Evolutionary conservation across 208 protist species (phyloP), one percentile per base, ranked within the genome.

Genomic region (Trypanosoma rangeli): DNA sequence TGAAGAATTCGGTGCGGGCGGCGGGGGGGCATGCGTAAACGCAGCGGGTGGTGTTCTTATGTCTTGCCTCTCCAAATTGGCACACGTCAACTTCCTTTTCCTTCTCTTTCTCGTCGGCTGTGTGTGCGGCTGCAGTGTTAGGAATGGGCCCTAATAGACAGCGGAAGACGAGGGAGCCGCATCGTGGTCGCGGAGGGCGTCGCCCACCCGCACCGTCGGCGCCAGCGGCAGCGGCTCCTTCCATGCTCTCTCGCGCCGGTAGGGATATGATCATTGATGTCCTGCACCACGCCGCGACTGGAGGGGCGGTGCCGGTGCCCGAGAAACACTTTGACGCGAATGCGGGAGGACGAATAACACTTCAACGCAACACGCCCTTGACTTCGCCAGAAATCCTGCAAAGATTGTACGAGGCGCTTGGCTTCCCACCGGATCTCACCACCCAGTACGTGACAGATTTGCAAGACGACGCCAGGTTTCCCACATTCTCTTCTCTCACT

Each of bases 251-350:
- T 50, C 80, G 70, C 31, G 84, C 86, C 1, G 80, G 82, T 8
- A 73, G 84, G 20, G 92, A 96, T 10, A 79, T 96, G 33, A 89
- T 96, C 49, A 89, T 94, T 61, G 92, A 96, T 63, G 92, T 96
- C 22, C 82, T 96, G 48, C 88, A 93, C 44, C 92, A 96, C 76
- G 89, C 87, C 29, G 92, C 89, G 3, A 91, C 79, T 5, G 85
- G 84, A n/a, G 92, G 92, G 18, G 78, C 65, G 37, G 86, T 93
- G 37, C 85, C 88, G 9, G 87, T 96, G 57, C 77, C 92, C 10
- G 86, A 93, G 74, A 87, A 85, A 65, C 92, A 96, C 76, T 96
- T 96, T 69, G 84, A 96, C 57, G 49, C 80, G 22, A 83, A 77
- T 12, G 63, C 82, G 13, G 79, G 78, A 10, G 73, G 79, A 26